Evolutionary conservation across 2,329 filamentous ascomycete species (phyloP), one percentile per base, ranked within the genome.

Genomic region (Clonostachys byssicola): DNA sequence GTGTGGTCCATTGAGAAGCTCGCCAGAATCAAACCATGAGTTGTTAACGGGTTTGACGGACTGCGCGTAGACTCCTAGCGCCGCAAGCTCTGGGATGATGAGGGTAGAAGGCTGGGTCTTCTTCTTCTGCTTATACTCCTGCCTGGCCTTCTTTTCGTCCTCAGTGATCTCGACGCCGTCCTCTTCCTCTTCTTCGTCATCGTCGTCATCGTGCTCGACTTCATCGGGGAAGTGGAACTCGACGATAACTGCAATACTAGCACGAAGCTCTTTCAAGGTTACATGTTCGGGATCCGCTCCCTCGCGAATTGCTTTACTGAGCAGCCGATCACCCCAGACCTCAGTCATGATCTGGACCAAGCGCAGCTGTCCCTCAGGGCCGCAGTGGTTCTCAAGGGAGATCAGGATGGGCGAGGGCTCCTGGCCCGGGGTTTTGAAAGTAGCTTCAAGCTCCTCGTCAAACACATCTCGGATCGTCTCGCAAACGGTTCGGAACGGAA

Each of bases 321-420:
- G 61, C 3, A 88, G 69, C 2, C 82, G 75, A 45, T 83, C 63
- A 2, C 77, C 81, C 62, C 78, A 83, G 8, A 85, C 71, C 49
- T 86, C 81, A 44, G 64, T 70, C 81, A 88, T 86, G 58, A 88
- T 86, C 18, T 79, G 64, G 3, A 78, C 83, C 2, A 87, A 72
- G 4, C 82, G 75, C 47, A 68, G 64, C 60, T 88, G 84, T 1
- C 84, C 83, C 9, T 78, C 64, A 0, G 72, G 64, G 14, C 65
- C 68, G 58, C 84, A 88, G 60, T 88, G 84, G 54, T 87, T 88
- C 57, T 88, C 84, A 2, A 88, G 70, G 0, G 83, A 86, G 2
- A 88, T 64, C 42, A 88, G 59, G 49, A 87, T 77, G 0, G 84
- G 83, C 0, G 81, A 75, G 2, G 73, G 72, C 5, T 57, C 57